A percentile compares a stretch with the other conserved stretches of the same genome.
These are phyloP conservation scores for Talaromyces sp. DNA, from an alignment of 2,329 filamentous ascomycete genomes.

Conservation along the genomic window DNA sequence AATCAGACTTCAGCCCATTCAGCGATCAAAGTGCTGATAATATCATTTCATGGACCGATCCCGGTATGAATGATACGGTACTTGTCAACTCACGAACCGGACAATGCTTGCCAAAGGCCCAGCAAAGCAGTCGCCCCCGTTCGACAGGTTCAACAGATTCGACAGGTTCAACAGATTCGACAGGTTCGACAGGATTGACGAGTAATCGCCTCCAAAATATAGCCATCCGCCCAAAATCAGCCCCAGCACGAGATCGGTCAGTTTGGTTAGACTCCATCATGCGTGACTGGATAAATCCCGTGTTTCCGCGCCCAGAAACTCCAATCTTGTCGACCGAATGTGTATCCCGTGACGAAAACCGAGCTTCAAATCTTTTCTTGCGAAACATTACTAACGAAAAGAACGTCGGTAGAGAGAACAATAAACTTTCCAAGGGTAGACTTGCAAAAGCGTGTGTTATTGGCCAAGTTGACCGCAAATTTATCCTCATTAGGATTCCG, in stretches of 20 bases:
- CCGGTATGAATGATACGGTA: slow-evolving; percentile 43
- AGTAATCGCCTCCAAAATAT: slow-evolving; percentile 6
- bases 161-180: too few relatives aligned
- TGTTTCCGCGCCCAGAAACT: slow-evolving; percentile 56
- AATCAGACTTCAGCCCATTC: background rate
- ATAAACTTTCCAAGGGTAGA: slow-evolving; percentile 56
- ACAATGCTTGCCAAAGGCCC: slow-evolving; percentile 21
- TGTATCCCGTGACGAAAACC: background rate
- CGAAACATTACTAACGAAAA: background rate
- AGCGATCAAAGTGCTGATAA: slow-evolving; percentile 19
- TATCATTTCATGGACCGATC: slow-evolving; percentile 55
- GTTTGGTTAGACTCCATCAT: slow-evolving; percentile 61
- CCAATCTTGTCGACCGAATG: slow-evolving; percentile 30
- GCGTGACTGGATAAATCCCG: slow-evolving; percentile 67
- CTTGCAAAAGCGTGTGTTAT: slow-evolving; percentile 63
- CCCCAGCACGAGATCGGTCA: slow-evolving; percentile 13
- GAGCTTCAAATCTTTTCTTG: background rate
- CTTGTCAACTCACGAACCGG: slow-evolving; percentile 32
- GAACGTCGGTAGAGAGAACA: slow-evolving; percentile 21
- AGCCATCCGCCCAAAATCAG: slow-evolving; percentile 17
- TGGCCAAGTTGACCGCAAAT: slow-evolving; percentile 84
- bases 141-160: slow-evolving; percentile 14
- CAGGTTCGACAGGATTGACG: slow-evolving; percentile 11
- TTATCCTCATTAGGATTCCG: slow-evolving; percentile 66
- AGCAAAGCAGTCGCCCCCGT: slow-evolving; percentile 13